phyloP scores from a whole-genome alignment of 306 rosid genomes.

The Malus fusca region DNA sequence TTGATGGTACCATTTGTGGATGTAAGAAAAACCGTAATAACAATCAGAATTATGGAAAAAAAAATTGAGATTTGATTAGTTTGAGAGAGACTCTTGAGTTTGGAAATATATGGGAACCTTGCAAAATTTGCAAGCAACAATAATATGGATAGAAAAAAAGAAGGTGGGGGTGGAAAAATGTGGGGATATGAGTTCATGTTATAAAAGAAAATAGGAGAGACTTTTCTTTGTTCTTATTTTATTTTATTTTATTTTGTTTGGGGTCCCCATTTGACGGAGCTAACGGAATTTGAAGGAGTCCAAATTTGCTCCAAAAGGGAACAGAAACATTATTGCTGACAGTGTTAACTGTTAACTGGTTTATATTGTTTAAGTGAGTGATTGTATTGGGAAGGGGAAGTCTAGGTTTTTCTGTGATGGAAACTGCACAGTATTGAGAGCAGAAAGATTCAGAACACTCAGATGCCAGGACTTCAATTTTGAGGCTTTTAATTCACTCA shows the following conservation, averaged over 20 bases:
- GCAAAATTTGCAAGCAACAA: background rate
- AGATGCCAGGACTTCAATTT: conserved; percentile 4
- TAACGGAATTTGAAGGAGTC: conserved; percentile 11
- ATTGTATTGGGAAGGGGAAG: background rate
- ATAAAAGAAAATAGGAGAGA: background rate
- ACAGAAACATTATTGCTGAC: background rate
- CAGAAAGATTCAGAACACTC: background rate
- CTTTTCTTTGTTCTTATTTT: background rate
- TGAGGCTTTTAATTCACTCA: background rate
- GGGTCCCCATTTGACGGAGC: conserved; percentile 4
- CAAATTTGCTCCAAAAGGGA: background rate
- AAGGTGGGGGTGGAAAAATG: background rate
- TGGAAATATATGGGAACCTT: conserved; percentile 1
- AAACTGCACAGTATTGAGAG: background rate
- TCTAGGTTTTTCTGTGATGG: background rate
- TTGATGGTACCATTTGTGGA: conserved; percentile 50
- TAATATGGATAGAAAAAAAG: background rate
- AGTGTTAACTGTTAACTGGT: background rate
- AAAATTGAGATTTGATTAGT: background rate
- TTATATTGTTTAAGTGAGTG: background rate
- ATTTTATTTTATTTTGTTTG: background rate
- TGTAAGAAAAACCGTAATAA: conserved; percentile 6
- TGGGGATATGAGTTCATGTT: background rate
- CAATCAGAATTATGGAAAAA: background rate
- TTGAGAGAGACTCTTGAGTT: conserved; percentile 1